A percentile compares a stretch with the other conserved stretches of the same genome.
Conservation (phyloP, 306 rosid genomes). For the Casuarina cunninghamiana region DNA sequence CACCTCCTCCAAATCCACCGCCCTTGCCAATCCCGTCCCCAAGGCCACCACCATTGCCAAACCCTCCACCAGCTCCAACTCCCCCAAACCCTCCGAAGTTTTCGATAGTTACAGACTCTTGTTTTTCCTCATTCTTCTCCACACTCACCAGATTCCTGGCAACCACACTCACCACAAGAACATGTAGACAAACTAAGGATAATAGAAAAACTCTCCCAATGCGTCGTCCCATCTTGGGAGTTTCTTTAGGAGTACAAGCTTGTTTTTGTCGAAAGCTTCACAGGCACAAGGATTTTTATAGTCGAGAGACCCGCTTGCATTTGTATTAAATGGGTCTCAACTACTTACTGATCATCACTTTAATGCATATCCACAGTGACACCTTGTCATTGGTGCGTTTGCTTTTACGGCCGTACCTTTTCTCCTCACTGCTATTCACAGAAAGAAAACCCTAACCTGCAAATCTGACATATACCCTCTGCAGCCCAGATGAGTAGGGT, state of each 20-base stretch:
- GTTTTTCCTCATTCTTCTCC: constrained; percentile 40
- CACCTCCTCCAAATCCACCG: not conserved
- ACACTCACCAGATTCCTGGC: constrained; percentile 54
- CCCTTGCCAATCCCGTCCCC: not conserved
- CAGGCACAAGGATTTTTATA: constrained; percentile 31
- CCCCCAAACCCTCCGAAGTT: constrained; percentile 38
- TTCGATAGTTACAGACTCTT: constrained; percentile 37
- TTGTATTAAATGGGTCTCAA: constrained; percentile 47
- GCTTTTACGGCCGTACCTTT: not conserved
- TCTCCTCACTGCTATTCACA: constrained; percentile 28
- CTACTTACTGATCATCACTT: constrained; percentile 51
- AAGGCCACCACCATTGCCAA: constrained; percentile 17
- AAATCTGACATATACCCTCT: constrained; percentile 15
- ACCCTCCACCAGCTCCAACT: constrained; percentile 25
- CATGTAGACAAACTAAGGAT: constrained; percentile 49
- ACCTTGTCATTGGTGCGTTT: constrained; percentile 26
- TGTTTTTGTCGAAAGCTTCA: constrained; percentile 17
- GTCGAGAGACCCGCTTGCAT: not conserved
- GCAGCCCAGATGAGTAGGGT: constrained; percentile 16
- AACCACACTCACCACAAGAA: constrained; percentile 51
- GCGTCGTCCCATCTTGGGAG: constrained; percentile 32
- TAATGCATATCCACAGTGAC: constrained; percentile 33
- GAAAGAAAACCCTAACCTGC: constrained; percentile 14
- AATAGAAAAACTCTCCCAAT: constrained; percentile 35
- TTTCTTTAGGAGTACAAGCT: not conserved